Percentiles rank a stretch among this genome's conserved stretches.
Conservation (phyloP, 805 yeast species). For the Lipomyces chichibuensis region DNA sequence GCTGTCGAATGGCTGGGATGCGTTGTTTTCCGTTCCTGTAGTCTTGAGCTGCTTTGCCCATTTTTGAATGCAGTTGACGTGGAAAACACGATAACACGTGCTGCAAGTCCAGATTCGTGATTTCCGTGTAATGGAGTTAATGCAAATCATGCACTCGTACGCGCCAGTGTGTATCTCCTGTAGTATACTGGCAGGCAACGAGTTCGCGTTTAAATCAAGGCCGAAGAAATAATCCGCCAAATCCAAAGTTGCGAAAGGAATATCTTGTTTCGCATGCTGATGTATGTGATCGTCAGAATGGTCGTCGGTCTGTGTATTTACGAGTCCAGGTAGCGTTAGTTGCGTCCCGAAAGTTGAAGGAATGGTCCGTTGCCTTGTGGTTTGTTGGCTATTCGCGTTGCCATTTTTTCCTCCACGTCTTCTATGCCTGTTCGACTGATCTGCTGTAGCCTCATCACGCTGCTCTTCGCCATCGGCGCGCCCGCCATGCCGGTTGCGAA, state of each 20-base stretch:
- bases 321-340: neutral
- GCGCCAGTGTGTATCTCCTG: slow-evolving; percentile 28
- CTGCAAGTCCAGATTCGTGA: slow-evolving; percentile 79
- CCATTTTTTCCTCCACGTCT: neutral
- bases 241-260: slow-evolving; percentile 17
- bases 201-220: slow-evolving; percentile 12
- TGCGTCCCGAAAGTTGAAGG: slow-evolving; percentile 42
- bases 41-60: slow-evolving; percentile 80
- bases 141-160: slow-evolving; percentile 82
- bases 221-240: slow-evolving; percentile 23
- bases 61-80: slow-evolving; percentile 76
- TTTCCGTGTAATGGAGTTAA: slow-evolving; percentile 70
- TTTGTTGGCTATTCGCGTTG: neutral
- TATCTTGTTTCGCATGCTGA: neutral
- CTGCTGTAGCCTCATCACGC: neutral
- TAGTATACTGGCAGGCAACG: slow-evolving; percentile 25
- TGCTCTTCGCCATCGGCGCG: neutral
- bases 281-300: neutral
- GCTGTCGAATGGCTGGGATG: slow-evolving; percentile 5
- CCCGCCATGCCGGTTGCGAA: neutral
- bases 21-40: slow-evolving; percentile 15
- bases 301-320: neutral
- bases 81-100: slow-evolving; percentile 80
- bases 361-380: neutral
- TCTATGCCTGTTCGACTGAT: neutral